These are phyloP conservation scores for Fomitopsis serialis DNA, from an alignment of 768 basidiomycete genomes.

Conservation along the genomic window DNA sequence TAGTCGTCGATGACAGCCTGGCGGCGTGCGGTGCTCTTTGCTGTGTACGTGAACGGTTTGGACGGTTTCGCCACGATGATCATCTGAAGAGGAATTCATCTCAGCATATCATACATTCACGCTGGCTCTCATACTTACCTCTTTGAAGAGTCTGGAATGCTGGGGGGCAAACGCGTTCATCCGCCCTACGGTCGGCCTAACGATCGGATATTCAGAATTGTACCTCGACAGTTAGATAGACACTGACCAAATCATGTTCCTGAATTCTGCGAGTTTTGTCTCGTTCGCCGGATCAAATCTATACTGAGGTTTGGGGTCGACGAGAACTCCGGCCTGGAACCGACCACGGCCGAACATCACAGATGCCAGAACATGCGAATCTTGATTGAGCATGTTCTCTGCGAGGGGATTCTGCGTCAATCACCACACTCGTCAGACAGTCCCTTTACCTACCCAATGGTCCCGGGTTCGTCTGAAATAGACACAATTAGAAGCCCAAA, in stretches of 20 bases:
- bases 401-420: neutral
- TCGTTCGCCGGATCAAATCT: conserved; percentile 28
- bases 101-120: neutral
- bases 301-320: conserved; percentile 27
- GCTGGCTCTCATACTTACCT: conserved; percentile 29
- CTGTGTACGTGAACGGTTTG: conserved; percentile 28
- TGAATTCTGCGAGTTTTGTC: conserved; percentile 24
- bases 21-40: conserved; percentile 27
- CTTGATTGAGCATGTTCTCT: conserved; percentile 31
- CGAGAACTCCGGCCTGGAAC: conserved; percentile 35
- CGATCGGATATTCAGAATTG: neutral
- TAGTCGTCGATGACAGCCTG: conserved; percentile 26
- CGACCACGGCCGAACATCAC: conserved; percentile 38
- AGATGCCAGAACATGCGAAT: conserved; percentile 26
- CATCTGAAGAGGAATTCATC: conserved; percentile 19
- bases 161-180: conserved; percentile 37
- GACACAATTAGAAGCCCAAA: neutral
- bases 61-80: conserved; percentile 24
- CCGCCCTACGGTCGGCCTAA: conserved; percentile 28
- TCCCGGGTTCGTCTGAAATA: conserved; percentile 31
- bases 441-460: conserved; percentile 24
- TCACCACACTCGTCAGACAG: neutral
- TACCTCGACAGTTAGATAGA: neutral
- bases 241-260: conserved; percentile 30
- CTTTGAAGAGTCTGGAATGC: conserved; percentile 43